phyloP scores from a whole-genome alignment of 2,329 filamentous ascomycete genomes.

The Pleomassaria siparia region DNA sequence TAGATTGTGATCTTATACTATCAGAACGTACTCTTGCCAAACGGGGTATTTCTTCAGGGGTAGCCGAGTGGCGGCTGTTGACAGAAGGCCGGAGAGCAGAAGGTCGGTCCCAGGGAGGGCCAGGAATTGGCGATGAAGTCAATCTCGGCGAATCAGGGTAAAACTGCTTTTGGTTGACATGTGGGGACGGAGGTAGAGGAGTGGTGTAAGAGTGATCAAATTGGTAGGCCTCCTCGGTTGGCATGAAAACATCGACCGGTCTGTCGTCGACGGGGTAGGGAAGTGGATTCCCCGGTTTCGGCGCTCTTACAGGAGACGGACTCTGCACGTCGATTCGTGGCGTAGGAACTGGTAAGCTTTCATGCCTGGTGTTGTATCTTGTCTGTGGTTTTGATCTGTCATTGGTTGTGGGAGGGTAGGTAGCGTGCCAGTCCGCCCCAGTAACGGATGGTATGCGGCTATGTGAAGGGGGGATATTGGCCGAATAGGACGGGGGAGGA shows the following conservation, averaged over 20 bases:
- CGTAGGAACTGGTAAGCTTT: conserved; percentile 30
- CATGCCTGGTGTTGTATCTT: conserved; percentile 27
- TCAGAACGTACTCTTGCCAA: conserved; percentile 26
- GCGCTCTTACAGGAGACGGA: conserved; percentile 33
- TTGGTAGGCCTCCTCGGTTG: conserved; percentile 46
- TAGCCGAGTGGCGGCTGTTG: conserved; percentile 12
- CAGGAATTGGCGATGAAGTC: conserved; percentile 19
- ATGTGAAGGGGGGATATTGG: conserved; percentile 17
- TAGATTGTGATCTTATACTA: conserved; percentile 29
- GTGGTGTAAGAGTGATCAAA: conserved; percentile 32
- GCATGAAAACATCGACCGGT: conserved; percentile 42
- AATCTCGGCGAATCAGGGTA: conserved; percentile 26
- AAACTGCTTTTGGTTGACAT: conserved; percentile 13
- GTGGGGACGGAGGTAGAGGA: conserved; percentile 17
- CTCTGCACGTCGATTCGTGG: conserved; percentile 38
- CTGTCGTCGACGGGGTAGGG: conserved; percentile 52
- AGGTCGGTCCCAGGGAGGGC: conserved; percentile 25
- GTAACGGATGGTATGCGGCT: conserved; percentile 22
- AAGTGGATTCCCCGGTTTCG: conserved; percentile 26
- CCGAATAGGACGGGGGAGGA: conserved; percentile 24
- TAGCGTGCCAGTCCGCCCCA: conserved; percentile 34
- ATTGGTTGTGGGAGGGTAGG: conserved; percentile 28
- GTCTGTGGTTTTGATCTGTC: conserved; percentile 31
- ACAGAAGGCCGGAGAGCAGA: conserved; percentile 14
- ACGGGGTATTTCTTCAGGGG: conserved; percentile 24